Conservation (phyloP, 2,329 filamentous ascomycete genomes). For the Sclerotinia nivalis region DNA sequence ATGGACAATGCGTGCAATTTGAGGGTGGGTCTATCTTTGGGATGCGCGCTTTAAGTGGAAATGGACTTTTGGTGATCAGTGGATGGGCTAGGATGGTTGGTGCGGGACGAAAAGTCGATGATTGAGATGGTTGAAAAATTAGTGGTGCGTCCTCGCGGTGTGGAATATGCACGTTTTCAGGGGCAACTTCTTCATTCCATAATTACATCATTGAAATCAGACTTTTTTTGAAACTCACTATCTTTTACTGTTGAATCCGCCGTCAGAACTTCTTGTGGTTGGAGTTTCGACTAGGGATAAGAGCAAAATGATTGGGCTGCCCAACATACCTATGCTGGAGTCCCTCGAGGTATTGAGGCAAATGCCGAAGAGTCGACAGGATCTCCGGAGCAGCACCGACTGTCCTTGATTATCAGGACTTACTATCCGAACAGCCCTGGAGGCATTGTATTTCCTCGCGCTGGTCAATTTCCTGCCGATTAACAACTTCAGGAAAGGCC, state of each 20-base stretch:
- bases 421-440: no score
- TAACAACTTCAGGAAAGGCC: background rate
- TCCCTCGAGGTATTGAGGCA: background rate
- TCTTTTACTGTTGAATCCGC: background rate
- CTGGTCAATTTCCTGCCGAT: background rate
- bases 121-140: background rate
- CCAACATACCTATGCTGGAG: background rate
- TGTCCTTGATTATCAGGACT: background rate
- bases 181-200: no score
- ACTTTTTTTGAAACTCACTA: background rate
- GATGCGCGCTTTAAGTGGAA: background rate
- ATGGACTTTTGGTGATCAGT: background rate
- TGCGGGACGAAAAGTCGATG: background rate
- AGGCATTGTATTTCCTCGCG: background rate
- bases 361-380: background rate
- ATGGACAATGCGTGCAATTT: conserved; percentile 7
- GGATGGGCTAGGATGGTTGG: no score
- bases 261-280: background rate
- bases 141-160: background rate
- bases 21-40: conserved; percentile 4
- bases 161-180: background rate
- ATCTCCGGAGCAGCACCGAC: background rate
- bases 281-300: background rate
- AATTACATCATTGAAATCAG: background rate
- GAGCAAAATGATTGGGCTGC: background rate